A percentile compares a stretch with the other conserved stretches of the same genome.
These are phyloP conservation scores for Calonectria pseudoreteaudii DNA, from an alignment of 2,329 filamentous ascomycete species.

Conservation along the genomic window DNA sequence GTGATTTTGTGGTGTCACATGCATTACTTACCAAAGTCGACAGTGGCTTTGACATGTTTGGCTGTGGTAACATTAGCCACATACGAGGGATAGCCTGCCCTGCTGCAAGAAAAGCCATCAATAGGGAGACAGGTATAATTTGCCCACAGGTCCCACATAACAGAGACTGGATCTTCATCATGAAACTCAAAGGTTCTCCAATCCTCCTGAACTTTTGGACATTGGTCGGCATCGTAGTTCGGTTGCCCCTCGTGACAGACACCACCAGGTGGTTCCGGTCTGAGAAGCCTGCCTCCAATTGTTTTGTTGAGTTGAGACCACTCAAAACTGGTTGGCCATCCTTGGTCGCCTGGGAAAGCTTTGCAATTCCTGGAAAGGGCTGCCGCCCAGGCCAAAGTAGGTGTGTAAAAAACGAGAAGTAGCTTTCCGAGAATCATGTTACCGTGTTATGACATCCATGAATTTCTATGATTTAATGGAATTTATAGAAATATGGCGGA, in stretches of 20 bases:
- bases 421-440: not conserved
- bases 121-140: slow-evolving; percentile 52
- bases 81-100: not conserved
- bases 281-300: not conserved
- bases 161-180: slow-evolving; percentile 26
- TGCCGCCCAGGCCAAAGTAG: not conserved
- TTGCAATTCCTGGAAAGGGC: not conserved
- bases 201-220: not conserved
- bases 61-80: not conserved
- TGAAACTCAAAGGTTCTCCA: slow-evolving; percentile 28
- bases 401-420: not conserved
- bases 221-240: not conserved
- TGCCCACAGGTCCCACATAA: slow-evolving; percentile 51
- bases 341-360: not conserved
- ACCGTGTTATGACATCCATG: not conserved
- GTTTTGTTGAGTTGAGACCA: not conserved
- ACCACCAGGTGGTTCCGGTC: not conserved
- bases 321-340: not conserved
- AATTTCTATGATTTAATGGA: not conserved
- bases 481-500: not conserved
- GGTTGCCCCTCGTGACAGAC: not conserved
- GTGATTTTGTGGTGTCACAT: not conserved
- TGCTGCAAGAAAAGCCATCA: not conserved
- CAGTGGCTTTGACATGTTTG: not conserved
- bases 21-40: not conserved